Base-by-base conservation (phyloP, 805 yeast species). In the Candida dajiaensis region DNA sequence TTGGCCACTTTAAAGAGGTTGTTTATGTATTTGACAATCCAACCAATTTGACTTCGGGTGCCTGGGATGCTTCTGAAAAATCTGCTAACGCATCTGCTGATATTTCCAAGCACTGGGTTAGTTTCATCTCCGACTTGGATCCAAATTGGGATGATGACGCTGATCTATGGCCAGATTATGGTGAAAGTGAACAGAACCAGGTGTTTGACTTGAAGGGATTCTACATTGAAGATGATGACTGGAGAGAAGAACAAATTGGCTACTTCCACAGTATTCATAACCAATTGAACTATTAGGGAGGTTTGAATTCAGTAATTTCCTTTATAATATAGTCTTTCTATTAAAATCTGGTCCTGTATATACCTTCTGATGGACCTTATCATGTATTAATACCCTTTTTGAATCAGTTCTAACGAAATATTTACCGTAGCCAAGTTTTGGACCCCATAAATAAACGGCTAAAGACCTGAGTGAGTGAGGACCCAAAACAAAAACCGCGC, bases 61-160 rank as follows among this genome's bases (percentile, higher is more conserved):
- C 35, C 12, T 44, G 47, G 43, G 23, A 37, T n/a, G 26, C 45
- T 5, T 21, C 33, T 26, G n/a, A 33, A 26, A 41, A 38, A 28
- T 16, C 37, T 19, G 22, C 43, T 4, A 26, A 47, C 29, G 29
- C 41, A 12, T 40, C 50, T 10, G 36, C 26, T 8, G 31, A 40
- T 1, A 41, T 47, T 3, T 44, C 48, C 5, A 47, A 47, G 18
- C 15, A 44, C 2, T 47, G 47, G 47, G 45, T 18, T 23, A 21
- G 38, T 12, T 47, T 47, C 33, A 41, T 47, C 12, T 29, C 70
- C 53, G 66, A 72, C 54, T 73, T 72, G 38, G 73, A 71, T 54
- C 57, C 72, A 46, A 64, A 69, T 53, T 72, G 9, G 4, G 38
- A 33, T 4, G n/a, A 29, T 8, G 21, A n/a, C 1, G 43, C 20